phyloP scores from a whole-genome alignment of 768 basidiomycete genomes.

The Naganishia friedmannii region DNA sequence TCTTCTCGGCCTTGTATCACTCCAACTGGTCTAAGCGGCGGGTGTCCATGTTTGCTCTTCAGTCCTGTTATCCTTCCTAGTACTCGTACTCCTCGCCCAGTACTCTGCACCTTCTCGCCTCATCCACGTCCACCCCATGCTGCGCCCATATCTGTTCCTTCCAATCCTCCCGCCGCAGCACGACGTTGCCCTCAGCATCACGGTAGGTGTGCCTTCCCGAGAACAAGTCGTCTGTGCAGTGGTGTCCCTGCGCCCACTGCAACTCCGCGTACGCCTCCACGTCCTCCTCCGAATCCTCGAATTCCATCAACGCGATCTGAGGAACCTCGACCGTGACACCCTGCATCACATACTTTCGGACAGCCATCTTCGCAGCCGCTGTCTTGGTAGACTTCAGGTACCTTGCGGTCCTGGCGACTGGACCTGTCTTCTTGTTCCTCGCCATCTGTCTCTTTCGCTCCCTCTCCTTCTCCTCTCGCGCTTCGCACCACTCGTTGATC shows the following conservation, averaged over 20 bases:
- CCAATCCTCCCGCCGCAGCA: not conserved
- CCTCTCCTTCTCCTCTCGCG: not conserved
- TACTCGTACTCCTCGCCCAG: not conserved
- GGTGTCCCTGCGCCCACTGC: not conserved
- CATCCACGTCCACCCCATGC: not conserved
- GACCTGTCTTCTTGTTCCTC: not conserved
- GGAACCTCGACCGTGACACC: not conserved
- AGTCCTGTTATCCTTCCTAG: not conserved
- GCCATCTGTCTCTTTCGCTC: not conserved
- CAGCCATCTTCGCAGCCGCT: not conserved
- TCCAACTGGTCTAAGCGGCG: too few species aligned
- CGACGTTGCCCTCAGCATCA: not conserved
- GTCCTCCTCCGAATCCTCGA: not conserved
- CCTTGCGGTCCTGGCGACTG: not conserved
- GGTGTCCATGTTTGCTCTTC: not conserved
- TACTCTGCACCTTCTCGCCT: not conserved
- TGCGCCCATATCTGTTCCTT: not conserved
- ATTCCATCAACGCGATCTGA: not conserved
- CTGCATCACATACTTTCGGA: not conserved
- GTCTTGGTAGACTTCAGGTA: conserved; percentile 10
- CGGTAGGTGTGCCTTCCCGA: conserved; percentile 2
- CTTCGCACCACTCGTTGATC: not conserved
- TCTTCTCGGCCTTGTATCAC: not conserved
- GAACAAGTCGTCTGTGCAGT: not conserved
- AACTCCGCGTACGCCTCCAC: too few species aligned